Conservation (phyloP, 1,284 basidiomycete genomes). For the Fomitopsis betulina region DNA sequence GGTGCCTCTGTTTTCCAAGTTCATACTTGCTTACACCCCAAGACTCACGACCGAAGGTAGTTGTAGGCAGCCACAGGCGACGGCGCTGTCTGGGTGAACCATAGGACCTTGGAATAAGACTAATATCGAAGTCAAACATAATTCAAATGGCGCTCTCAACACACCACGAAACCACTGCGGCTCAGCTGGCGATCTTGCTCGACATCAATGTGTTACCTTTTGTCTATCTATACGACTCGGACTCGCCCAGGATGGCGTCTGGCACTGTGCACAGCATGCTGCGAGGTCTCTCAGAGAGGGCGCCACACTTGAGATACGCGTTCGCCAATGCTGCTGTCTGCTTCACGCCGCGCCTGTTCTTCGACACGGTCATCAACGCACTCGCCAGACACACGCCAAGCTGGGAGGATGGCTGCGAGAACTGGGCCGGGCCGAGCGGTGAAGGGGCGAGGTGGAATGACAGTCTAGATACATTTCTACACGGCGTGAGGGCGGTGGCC, state of each 20-base stretch:
- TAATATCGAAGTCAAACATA: too few species aligned
- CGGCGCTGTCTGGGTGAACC: too few species aligned
- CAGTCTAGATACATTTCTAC: constrained; percentile 64
- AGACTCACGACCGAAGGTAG: too few species aligned
- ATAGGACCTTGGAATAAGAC: too few species aligned
- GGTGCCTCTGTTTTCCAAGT: too few species aligned
- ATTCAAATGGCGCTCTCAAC: not conserved
- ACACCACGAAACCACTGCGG: constrained; percentile 21
- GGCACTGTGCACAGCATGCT: constrained; percentile 38
- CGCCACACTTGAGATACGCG: constrained; percentile 34
- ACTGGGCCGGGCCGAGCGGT: constrained; percentile 40
- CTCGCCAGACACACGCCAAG: constrained; percentile 49
- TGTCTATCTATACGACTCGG: constrained; percentile 66
- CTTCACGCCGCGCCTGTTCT: constrained; percentile 62
- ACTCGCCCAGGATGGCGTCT: constrained; percentile 42
- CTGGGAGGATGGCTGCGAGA: constrained; percentile 58
- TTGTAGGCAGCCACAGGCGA: too few species aligned
- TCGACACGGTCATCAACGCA: constrained; percentile 60
- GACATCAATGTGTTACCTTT: constrained; percentile 56
- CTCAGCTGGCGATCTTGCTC: constrained; percentile 44
- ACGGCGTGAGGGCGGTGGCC: constrained; percentile 43
- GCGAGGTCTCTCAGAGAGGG: constrained; percentile 18
- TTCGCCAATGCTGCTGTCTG: constrained; percentile 60
- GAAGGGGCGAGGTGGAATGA: constrained; percentile 44
- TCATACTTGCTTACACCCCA: too few species aligned